These are phyloP conservation scores for Hypomyces rosellus DNA, from an alignment of 2,329 filamentous ascomycete species.

Conservation along the genomic window DNA sequence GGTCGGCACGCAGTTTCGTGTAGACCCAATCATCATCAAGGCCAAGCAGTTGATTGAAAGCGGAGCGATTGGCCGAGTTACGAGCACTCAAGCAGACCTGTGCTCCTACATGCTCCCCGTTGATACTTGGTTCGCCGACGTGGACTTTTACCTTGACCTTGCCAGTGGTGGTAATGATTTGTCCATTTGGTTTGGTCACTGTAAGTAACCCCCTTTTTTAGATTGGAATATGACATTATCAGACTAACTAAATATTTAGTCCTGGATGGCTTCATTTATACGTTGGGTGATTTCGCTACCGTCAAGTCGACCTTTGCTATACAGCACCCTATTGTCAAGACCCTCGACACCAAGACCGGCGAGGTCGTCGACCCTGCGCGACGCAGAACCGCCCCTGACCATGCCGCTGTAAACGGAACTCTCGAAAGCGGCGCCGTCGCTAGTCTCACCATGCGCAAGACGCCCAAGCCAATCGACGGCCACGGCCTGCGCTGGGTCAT, in stretches of 20 bases:
- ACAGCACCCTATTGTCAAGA: slow-evolving; percentile 14
- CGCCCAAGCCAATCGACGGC: slow-evolving; percentile 15
- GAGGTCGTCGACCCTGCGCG: slow-evolving; percentile 17
- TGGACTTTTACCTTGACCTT: slow-evolving; percentile 19
- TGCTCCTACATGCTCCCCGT: neutral
- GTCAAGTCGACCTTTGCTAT: slow-evolving; percentile 20
- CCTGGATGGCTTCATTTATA: slow-evolving; percentile 15
- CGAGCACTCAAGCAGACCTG: slow-evolving; percentile 3
- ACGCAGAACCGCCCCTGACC: slow-evolving; percentile 26
- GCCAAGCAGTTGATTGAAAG: slow-evolving; percentile 13
- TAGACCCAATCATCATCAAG: slow-evolving; percentile 29
- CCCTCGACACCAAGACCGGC: slow-evolving; percentile 18
- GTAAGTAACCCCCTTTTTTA: slow-evolving; percentile 3
- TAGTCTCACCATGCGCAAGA: slow-evolving; percentile 22
- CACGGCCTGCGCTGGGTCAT: slow-evolving; percentile 28
- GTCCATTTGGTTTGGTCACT: slow-evolving; percentile 16
- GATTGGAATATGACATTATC: neutral
- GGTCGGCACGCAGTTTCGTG: slow-evolving; percentile 41
- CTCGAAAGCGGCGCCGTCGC: slow-evolving; percentile 25
- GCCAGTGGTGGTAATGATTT: slow-evolving; percentile 20
- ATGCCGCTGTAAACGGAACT: slow-evolving; percentile 28
- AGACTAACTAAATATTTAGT: neutral
- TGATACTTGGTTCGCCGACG: slow-evolving; percentile 16
- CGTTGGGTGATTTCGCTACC: slow-evolving; percentile 6
- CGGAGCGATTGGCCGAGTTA: slow-evolving; percentile 11